Evolutionary conservation across 441 rosid species (phyloP), one percentile per base, ranked within the genome.

Genomic region (Jatropha multifida): DNA sequence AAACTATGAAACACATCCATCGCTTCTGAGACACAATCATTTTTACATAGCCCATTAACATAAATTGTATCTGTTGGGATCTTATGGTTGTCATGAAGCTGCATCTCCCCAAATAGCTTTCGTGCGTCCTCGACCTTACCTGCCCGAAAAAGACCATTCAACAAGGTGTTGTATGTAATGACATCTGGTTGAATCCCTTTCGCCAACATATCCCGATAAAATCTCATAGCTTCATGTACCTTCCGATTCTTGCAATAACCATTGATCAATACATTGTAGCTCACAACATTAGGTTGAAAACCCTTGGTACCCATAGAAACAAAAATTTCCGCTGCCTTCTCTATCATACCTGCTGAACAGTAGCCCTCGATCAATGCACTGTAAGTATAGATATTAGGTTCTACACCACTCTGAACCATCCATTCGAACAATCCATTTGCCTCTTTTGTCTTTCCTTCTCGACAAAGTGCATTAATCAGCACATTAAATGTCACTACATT

Each of bases 401-500:
- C 49, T 23, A 60, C 17, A 26, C 76, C 81, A 46, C 64, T 74
- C 12, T 40, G 41, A 79, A 32, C 32, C 32, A 32, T 32, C 32
- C 1, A 1, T 32, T 32, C 32, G 2, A 32, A 32, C 32, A 32
- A 32, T 32, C 2, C 32, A 32, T 32, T 32, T 1, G 32, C 32
- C 32, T 1, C 2, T 2, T 32, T 32, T 32, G 2, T 32, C 32
- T 32, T 32, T 32, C 32, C 32, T 2, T 32, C 32, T 32, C 32
- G 32, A 32, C 32, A 32, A 32, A 32, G 32, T 32, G 32, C 32
- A 32, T 2, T 32, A 32, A 32, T 32, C 32, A 32, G 51, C 2
- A 76, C 61, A 74, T 74, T 77, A 51, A 55, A 85, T n/a, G 85
- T 74, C 10, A 81, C 32, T 4, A 27, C n/a, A 74, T 70, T n/a